These are phyloP conservation scores for Neofusicoccum sp. DNA, from an alignment of 2,329 filamentous ascomycete species.

Conservation along the genomic window DNA sequence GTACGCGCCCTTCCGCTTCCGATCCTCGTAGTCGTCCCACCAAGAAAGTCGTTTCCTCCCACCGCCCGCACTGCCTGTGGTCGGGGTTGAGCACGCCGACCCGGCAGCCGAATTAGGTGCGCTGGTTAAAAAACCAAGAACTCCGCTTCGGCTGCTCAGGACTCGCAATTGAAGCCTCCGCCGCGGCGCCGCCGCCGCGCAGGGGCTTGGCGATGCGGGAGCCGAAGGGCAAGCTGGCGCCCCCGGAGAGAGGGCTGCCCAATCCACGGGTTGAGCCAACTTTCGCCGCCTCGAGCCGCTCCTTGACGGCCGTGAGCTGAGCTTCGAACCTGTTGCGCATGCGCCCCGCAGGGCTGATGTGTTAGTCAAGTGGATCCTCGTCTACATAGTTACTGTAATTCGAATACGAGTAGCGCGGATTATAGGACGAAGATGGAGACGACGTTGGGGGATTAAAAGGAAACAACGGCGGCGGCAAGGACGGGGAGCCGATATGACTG, in stretches of 20 bases:
- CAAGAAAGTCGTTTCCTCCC: conserved; percentile 17
- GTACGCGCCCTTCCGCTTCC: conserved; percentile 2
- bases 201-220: conserved; percentile 65
- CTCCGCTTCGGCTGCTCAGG: conserved; percentile 63
- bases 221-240: conserved; percentile 67
- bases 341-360: conserved; percentile 1
- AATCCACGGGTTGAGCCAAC: conserved; percentile 84
- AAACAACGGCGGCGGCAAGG: conserved; percentile 16
- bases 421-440: conserved; percentile 9
- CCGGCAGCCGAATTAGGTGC: conserved; percentile 22
- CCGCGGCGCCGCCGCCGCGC: conserved; percentile 51
- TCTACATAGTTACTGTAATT: conserved; percentile 15
- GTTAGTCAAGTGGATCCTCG: conserved; percentile 19
- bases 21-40: conserved; percentile 16
- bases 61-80: conserved; percentile 9
- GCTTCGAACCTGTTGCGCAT: conserved; percentile 77
- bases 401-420: conserved; percentile 8
- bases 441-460: conserved; percentile 8
- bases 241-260: conserved; percentile 54
- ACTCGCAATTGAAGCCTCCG: conserved; percentile 25
- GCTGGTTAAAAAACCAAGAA: conserved; percentile 73
- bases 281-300: conserved; percentile 94
- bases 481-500: conserved; percentile 6
- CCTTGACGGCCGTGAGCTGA: conserved; percentile 95
- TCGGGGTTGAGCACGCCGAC: neutral